Percentiles rank a stretch among this genome's conserved stretches.
phyloP scores from a whole-genome alignment of 225 moss, liverwort and hornwort species.

The Neckera pumila region DNA sequence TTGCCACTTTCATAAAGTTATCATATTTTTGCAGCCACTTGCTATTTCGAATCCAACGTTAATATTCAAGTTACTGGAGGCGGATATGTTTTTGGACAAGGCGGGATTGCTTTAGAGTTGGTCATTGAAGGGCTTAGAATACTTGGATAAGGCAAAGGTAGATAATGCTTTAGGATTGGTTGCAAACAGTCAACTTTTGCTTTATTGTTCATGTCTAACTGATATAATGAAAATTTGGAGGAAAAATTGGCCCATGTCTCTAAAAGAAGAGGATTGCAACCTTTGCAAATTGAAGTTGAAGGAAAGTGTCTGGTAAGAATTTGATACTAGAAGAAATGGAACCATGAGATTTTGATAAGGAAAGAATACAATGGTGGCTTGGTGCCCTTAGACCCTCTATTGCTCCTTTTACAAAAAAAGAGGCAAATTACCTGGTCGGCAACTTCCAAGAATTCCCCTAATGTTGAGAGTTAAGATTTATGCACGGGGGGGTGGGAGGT shows the following conservation, averaged over 20 bases:
- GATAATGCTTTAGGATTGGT: rapidly evolving
- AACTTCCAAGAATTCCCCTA: background rate
- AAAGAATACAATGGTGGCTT: background rate
- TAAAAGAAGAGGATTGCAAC: rapidly evolving
- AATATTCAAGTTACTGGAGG: rapidly evolving
- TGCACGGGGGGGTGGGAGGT: too few species aligned
- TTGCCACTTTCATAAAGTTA: background rate
- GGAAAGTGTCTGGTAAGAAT: rapidly evolving
- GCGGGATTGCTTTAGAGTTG: rapidly evolving
- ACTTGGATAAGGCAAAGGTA: too few species aligned
- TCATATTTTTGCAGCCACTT: rapidly evolving
- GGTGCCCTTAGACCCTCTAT: rapidly evolving
- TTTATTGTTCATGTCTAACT: rapidly evolving
- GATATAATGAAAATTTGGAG: background rate
- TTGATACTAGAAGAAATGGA: too few species aligned
- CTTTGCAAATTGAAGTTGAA: background rate
- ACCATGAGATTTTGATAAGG: background rate
- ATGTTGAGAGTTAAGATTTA: too few species aligned
- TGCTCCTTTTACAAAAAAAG: background rate
- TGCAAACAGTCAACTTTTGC: too few species aligned
- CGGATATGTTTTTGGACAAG: rapidly evolving
- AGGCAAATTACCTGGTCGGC: rapidly evolving
- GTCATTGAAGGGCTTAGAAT: too few species aligned
- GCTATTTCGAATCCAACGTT: rapidly evolving
- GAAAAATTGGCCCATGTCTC: rapidly evolving